Evolutionary conservation across 352 stramenopile genomes (phyloP), one percentile per base, ranked within the genome.

Genomic region (Pythium graminicola): DNA sequence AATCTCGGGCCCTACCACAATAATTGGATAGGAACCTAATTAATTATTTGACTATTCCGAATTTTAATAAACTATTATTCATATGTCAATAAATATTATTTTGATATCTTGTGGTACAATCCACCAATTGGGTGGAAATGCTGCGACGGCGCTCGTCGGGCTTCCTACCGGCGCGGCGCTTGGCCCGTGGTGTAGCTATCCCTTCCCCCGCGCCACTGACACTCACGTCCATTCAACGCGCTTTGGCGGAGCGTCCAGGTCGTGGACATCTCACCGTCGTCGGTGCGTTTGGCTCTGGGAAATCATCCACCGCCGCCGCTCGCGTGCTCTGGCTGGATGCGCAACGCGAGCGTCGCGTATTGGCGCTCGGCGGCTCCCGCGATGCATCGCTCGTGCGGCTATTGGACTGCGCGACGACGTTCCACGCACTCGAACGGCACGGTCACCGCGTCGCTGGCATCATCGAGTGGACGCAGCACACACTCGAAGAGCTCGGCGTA

Each of bases 381-480:
- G 17, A 44, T 13, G 33, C 56, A 22, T 20, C 41, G 35, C 39
- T 65, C 19, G 39, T 53, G n/a, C 16, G 27, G 14, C 36, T 27
- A 7, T 29, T 61, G 17, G 59, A 66, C 59, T 29, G 19, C 24
- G 39, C 29, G 14, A 36, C 57, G 29, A 40, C 76, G 33, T 82
- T 83, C 35, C 71, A 89, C 43, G 74, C 75, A 45, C 70, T 91
- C 9, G 81, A 89, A 62, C 81, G 81, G 27, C 67, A 64, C 23
- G 81, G 81, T 23, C 81, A 91, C 50, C 70, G 64, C 33, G 48
- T 87, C 36, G 75, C 69, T 38, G 59, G 70, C 16, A 51, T 82
- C 19, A 54, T 63, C 53, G 76, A 88, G 55, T 89, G 82, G 60
- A 85, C 72, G 27, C 78, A 81, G 53, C 54, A 82, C 45, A 70